Conservation (phyloP, 2,329 filamentous ascomycete species). For the Coniochaeta ligniaria region DNA sequence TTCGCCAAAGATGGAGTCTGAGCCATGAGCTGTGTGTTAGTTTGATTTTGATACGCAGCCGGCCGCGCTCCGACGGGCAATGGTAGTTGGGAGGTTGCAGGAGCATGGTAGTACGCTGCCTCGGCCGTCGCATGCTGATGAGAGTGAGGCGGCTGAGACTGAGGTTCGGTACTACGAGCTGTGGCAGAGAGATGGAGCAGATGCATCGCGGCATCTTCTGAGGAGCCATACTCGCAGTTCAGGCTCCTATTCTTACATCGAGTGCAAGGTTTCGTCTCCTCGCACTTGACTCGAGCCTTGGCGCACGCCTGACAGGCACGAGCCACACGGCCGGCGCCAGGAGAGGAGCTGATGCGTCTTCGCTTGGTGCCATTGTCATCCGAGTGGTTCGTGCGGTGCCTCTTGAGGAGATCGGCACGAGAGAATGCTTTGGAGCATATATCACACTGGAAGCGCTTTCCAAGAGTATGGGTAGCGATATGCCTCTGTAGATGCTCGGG, state of each 20-base stretch:
- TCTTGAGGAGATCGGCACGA: constrained; percentile 44
- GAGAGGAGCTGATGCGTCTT: constrained; percentile 35
- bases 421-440: constrained; percentile 48
- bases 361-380: constrained; percentile 39
- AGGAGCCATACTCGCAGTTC: constrained; percentile 31
- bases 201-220: constrained; percentile 34
- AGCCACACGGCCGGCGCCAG: constrained; percentile 40
- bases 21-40: constrained; percentile 10
- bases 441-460: constrained; percentile 39
- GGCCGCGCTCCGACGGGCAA: not conserved
- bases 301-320: constrained; percentile 47
- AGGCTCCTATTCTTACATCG: constrained; percentile 41
- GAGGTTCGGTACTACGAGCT: constrained; percentile 16
- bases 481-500: constrained; percentile 47
- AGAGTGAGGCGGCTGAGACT: not conserved
- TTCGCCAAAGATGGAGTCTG: constrained; percentile 18
- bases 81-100: not conserved
- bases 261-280: constrained; percentile 46
- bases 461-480: constrained; percentile 42
- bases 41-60: constrained; percentile 5
- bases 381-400: constrained; percentile 43
- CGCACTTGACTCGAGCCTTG: constrained; percentile 45
- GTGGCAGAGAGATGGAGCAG: constrained; percentile 33
- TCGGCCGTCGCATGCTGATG: constrained; percentile 9
- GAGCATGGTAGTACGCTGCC: constrained; percentile 4